phyloP scores from a whole-genome alignment of 116 monocot genomes.

The Iris pallida region DNA sequence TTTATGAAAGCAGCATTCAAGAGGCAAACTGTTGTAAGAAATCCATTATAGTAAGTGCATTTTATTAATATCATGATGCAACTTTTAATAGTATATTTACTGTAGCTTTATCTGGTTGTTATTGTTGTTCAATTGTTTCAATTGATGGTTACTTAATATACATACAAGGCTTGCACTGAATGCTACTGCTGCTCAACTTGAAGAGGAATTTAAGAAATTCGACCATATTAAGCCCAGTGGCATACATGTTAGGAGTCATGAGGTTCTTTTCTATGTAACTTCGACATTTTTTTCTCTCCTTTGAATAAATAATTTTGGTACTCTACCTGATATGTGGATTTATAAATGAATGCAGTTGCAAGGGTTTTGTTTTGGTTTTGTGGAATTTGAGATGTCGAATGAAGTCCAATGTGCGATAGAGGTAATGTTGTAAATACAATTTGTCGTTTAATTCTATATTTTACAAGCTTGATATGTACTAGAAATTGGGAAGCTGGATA shows the following conservation, averaged over 20 bases:
- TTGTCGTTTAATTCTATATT: no score
- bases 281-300: no score
- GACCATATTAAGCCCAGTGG: slow-evolving; percentile 68
- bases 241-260: slow-evolving; percentile 84
- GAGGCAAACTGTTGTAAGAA: slow-evolving; percentile 34
- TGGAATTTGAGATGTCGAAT: slow-evolving; percentile 80
- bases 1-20: slow-evolving; percentile 26
- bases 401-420: slow-evolving; percentile 85
- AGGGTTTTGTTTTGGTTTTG: slow-evolving; percentile 97
- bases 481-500: no score
- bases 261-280: slow-evolving; percentile 32
- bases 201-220: slow-evolving; percentile 82
- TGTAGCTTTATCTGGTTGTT: background rate
- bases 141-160: slow-evolving; percentile 73
- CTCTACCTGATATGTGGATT: background rate
- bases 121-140: slow-evolving; percentile 15
- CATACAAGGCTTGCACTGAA: slow-evolving; percentile 57
- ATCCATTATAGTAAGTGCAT: background rate
- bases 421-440: slow-evolving; percentile 36
- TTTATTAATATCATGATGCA: no score
- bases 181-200: slow-evolving; percentile 60
- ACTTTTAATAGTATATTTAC: no score
- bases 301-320: background rate
- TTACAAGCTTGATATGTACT: no score
- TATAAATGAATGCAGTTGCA: slow-evolving; percentile 46